Conservation (phyloP, 1,284 basidiomycete species). For the Malassezia globosa region DNA sequence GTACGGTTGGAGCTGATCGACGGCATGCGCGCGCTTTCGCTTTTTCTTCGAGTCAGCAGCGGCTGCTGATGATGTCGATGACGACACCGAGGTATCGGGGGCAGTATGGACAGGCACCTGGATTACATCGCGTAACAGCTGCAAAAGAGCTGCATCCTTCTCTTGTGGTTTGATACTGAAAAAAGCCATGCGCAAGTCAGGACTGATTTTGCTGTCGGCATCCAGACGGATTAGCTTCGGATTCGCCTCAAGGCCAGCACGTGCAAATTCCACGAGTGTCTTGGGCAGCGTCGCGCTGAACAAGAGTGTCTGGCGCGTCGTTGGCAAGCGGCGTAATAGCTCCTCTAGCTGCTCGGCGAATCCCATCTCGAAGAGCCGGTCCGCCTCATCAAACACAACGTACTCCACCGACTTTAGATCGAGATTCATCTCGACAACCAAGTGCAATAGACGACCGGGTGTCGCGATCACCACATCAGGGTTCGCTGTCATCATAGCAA, state of each 20-base stretch:
- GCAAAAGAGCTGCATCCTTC: constrained; percentile 82
- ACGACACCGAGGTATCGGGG: too few relatives aligned
- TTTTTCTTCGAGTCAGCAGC: constrained; percentile 27
- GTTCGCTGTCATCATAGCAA: constrained; percentile 83
- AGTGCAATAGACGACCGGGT: constrained; percentile 86
- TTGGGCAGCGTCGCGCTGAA: constrained; percentile 96
- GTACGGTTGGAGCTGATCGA: constrained; percentile 58
- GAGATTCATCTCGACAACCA: constrained; percentile 91
- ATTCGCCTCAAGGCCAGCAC: constrained; percentile 74
- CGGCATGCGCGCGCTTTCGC: constrained; percentile 30
- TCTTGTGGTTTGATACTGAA: constrained; percentile 83
- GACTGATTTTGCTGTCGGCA: constrained; percentile 86
- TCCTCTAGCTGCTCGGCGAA: constrained; percentile 85
- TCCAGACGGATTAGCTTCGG: constrained; percentile 90
- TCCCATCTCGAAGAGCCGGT: constrained; percentile 93
- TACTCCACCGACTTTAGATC: constrained; percentile 79
- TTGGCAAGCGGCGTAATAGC: constrained; percentile 74
- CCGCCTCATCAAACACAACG: constrained; percentile 95
- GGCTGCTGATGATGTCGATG: constrained; percentile 45
- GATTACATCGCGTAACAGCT: constrained; percentile 76
- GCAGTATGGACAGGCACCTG: too few relatives aligned
- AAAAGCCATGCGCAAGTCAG: constrained; percentile 85
- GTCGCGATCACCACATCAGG: constrained; percentile 66
- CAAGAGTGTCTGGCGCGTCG: constrained; percentile 75
- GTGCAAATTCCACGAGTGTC: constrained; percentile 90